Base-by-base conservation (phyloP, 257 asterid species). In the Jaltomata sinuosa region DNA sequence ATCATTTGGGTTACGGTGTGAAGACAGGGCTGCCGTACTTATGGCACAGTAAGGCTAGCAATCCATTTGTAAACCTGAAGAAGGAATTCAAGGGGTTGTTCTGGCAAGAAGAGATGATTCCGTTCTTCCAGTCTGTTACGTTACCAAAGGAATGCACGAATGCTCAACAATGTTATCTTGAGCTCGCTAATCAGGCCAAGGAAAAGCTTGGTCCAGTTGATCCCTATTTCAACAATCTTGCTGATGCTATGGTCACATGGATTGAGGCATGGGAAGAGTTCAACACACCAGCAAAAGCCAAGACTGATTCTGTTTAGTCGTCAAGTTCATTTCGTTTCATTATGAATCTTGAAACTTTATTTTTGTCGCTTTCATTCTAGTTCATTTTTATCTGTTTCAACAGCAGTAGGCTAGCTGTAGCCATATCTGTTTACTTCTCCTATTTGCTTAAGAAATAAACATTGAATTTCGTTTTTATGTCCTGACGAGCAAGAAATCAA, bases 41-140 rank as follows among this genome's bases (percentile, higher is more conserved):
- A 84, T 93, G 97, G 97, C 95, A 93, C 91, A 91, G 95, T 85
- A 93, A 93, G 86, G 97, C 95, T 8, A 93, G 95, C 89, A 90
- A 93, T 85, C 97, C 97, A 4, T 93, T 91, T 77, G 95, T 89
- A 49, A 91, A 93, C 83, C 88, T 93, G 80, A 90, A 88, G 89
- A 93, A 93, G 82, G 94, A 93, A 87, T 90, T 86, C 93, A 90
- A 90, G 62, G 94, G 97, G 62, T 85, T 93, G 6, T 93, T 88
- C 84, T 93, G 97, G 95, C 94, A 93, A 79, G 97, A 93, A 80
- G 93, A 93, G 7, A 88, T 93, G 85, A 93, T 93, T 79, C 95
- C 97, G 7, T 93, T 93, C 86, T 93, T 93, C 92, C 97, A 91
- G 76, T 22, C 91, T 3, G 85, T 84, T 11, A 31, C 65, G 10